phyloP scores from a whole-genome alignment of 2,329 filamentous ascomycete species.

The Claviceps sorghi region DNA sequence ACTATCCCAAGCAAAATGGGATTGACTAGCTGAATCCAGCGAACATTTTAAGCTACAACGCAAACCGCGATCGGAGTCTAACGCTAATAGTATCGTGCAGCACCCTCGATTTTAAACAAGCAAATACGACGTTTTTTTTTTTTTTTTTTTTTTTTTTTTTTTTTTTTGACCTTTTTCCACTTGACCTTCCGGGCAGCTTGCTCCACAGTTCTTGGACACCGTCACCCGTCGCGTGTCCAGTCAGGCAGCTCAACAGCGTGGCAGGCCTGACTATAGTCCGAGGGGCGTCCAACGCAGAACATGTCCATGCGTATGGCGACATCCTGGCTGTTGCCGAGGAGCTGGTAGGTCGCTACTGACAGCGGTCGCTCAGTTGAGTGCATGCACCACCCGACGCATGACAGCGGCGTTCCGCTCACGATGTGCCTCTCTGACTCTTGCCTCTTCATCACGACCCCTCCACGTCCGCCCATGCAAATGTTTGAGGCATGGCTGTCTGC shows the following conservation, averaged over 20 bases:
- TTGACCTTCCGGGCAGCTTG: background rate
- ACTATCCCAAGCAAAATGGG: background rate
- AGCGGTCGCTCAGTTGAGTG: background rate
- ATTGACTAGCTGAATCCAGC: background rate
- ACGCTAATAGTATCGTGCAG: background rate
- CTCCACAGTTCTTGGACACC: background rate
- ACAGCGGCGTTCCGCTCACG: slow-evolving; percentile 1
- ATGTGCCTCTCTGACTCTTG: background rate
- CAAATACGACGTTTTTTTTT: background rate
- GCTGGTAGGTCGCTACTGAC: background rate
- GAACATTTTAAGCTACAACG: background rate
- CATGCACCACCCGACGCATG: background rate
- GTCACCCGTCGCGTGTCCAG: background rate
- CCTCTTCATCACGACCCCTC: slow-evolving; percentile 20
- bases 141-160: no score
- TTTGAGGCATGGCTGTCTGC: slow-evolving; percentile 28
- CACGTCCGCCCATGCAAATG: slow-evolving; percentile 38
- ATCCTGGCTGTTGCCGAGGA: no score
- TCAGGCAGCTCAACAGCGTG: background rate
- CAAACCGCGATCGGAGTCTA: background rate
- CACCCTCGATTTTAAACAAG: background rate
- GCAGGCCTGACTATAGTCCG: background rate
- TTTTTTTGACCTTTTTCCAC: background rate
- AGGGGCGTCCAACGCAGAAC: background rate
- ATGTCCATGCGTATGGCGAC: background rate